Conservation (phyloP, 495 filamentous ascomycete genomes). For the Aspergillus avenaceus region DNA sequence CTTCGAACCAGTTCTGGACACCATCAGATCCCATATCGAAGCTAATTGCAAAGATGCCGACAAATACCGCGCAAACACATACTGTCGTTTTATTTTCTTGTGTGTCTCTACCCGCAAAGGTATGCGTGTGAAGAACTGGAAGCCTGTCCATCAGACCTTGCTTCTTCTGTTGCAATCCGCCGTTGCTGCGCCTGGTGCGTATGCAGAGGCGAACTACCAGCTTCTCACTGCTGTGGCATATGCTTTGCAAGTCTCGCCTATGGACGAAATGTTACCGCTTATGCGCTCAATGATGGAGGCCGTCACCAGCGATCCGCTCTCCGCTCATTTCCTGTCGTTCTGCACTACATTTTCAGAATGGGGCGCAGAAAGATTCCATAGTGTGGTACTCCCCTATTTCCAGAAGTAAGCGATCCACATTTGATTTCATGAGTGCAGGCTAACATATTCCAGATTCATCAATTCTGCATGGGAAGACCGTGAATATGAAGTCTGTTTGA, state of each 20-base stretch:
- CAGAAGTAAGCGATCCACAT: slow-evolving; percentile 51
- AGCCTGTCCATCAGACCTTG: slow-evolving; percentile 53
- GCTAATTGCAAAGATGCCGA: slow-evolving; percentile 23
- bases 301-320: slow-evolving; percentile 59
- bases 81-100: slow-evolving; percentile 60
- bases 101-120: slow-evolving; percentile 74
- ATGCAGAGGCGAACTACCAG: slow-evolving; percentile 48
- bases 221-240: slow-evolving; percentile 62
- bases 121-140: slow-evolving; percentile 69
- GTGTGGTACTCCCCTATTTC: slow-evolving; percentile 73
- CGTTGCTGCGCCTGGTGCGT: slow-evolving; percentile 32
- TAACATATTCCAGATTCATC: slow-evolving; percentile 55
- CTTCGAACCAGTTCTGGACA: slow-evolving; percentile 54
- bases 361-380: slow-evolving; percentile 69
- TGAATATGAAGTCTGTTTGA: slow-evolving; percentile 62
- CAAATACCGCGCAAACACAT: slow-evolving; percentile 44
- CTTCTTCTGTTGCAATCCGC: slow-evolving; percentile 49
- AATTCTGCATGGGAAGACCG: slow-evolving; percentile 65
- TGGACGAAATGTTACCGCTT: slow-evolving; percentile 71
- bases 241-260: slow-evolving; percentile 67
- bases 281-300: slow-evolving; percentile 57
- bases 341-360: slow-evolving; percentile 74
- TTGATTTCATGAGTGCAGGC: background rate
- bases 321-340: slow-evolving; percentile 72
- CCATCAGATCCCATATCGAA: slow-evolving; percentile 49